Percentiles rank a stretch among this genome's conserved stretches.
Conservation (phyloP, 305 asterid species). For the Euphrasia arctica region DNA sequence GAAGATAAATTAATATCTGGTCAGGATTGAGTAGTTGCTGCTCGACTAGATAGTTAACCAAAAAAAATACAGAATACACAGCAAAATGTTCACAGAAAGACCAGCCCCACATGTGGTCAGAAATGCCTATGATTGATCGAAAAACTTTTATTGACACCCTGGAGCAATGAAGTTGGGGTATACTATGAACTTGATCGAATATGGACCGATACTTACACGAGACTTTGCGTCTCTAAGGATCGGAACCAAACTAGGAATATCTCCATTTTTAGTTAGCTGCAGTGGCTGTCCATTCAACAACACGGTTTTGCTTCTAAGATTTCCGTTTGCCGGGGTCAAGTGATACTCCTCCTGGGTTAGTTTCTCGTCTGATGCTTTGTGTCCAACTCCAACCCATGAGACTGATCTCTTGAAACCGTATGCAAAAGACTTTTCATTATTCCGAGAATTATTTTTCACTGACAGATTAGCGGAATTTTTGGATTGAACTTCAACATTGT, state of each 20-base stretch:
- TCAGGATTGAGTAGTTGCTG: neutral
- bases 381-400: conserved; percentile 59
- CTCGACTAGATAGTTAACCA: neutral
- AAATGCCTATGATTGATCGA: neutral
- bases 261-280: conserved; percentile 43
- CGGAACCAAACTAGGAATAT: conserved; percentile 50
- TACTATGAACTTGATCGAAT: conserved; percentile 9
- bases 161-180: conserved; percentile 45
- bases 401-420: conserved; percentile 51
- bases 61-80: neutral
- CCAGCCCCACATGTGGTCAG: conserved; percentile 1
- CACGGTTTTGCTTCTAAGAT: conserved; percentile 50
- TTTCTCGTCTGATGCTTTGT: conserved; percentile 30
- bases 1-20: neutral
- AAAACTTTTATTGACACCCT: conserved; percentile 41
- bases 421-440: conserved; percentile 34
- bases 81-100: conserved; percentile 2
- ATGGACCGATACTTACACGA: conserved; percentile 46
- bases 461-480: conserved; percentile 15
- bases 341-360: conserved; percentile 1
- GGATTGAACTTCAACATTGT: conserved; percentile 43
- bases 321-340: conserved; percentile 49
- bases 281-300: conserved; percentile 61
- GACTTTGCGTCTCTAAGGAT: conserved; percentile 30
- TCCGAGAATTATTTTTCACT: neutral